These are phyloP conservation scores for Kalmusia sp. DNA, from an alignment of 2,329 filamentous ascomycete species.

Conservation along the genomic window DNA sequence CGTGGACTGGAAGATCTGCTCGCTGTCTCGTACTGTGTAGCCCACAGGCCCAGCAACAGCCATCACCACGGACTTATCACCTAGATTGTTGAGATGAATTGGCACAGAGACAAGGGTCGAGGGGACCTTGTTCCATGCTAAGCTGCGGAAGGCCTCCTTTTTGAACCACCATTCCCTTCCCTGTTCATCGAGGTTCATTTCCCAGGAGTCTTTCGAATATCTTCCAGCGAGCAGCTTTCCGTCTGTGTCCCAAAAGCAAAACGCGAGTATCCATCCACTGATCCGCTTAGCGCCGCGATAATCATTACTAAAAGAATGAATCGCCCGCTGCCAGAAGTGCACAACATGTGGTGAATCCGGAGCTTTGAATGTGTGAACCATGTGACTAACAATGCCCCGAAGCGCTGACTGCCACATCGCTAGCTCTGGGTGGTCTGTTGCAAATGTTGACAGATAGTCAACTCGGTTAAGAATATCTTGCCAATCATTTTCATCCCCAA, in stretches of 20 bases:
- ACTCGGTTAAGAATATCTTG: constrained; percentile 50
- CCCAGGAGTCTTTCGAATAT: background rate
- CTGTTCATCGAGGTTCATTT: too few species aligned
- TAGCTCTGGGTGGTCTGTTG: constrained; percentile 43
- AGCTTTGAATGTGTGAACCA: background rate
- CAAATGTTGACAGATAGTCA: constrained; percentile 54
- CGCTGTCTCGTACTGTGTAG: too few species aligned
- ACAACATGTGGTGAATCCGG: background rate
- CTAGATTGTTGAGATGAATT: too few species aligned
- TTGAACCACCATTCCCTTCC: too few species aligned
- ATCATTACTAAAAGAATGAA: background rate
- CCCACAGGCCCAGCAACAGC: too few species aligned
- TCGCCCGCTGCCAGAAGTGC: background rate
- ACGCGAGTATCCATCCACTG: constrained; percentile 7
- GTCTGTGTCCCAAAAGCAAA: constrained; percentile 8
- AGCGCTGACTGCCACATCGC: background rate
- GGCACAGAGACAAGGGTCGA: too few species aligned
- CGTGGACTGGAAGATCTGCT: too few species aligned
- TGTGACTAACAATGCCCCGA: background rate
- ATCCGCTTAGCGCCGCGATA: background rate
- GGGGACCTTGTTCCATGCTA: too few species aligned
- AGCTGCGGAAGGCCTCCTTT: too few species aligned
- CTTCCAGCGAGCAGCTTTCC: background rate
- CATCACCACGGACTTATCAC: too few species aligned
- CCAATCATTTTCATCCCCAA: constrained; percentile 58